Evolutionary conservation across 1,284 basidiomycete genomes (phyloP).

Genomic region (Dichomitus squalens): DNA sequence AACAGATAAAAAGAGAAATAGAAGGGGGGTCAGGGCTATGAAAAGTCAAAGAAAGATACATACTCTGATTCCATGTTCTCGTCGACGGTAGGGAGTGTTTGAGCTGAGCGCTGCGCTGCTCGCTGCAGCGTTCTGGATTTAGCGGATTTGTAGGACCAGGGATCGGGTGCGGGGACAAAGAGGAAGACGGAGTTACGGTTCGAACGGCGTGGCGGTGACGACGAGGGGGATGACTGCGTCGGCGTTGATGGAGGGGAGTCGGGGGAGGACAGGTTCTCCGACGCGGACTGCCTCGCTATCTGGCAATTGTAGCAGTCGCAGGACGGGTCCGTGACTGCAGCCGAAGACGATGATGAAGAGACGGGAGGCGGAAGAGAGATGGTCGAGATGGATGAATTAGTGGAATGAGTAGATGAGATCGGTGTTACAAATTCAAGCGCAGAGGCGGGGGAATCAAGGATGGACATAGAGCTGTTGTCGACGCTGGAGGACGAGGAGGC

Average conservation of each 20-base stretch:
- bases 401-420: constrained; percentile 9
- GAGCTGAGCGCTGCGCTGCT: constrained; percentile 12
- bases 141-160: constrained; percentile 14
- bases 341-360: background rate
- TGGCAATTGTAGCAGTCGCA: constrained; percentile 12
- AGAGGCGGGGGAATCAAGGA: constrained; percentile 13
- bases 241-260: constrained; percentile 46
- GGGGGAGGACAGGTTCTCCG: background rate
- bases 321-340: background rate
- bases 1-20: constrained; percentile 2
- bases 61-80: constrained; percentile 30
- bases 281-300: background rate
- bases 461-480: constrained; percentile 8
- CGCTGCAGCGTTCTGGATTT: constrained; percentile 13
- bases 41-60: constrained; percentile 33
- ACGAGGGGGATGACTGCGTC: constrained; percentile 46
- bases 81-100: constrained; percentile 30
- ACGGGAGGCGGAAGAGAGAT: constrained; percentile 17
- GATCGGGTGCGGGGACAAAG: constrained; percentile 48
- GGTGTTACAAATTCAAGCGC: constrained; percentile 16
- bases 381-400: constrained; percentile 22
- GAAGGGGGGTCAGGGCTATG: constrained; percentile 1
- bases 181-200: constrained; percentile 34
- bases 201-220: constrained; percentile 34
- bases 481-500: constrained; percentile 21